phyloP scores from a whole-genome alignment of 257 asterid species.

The Forsythia suspensa region DNA sequence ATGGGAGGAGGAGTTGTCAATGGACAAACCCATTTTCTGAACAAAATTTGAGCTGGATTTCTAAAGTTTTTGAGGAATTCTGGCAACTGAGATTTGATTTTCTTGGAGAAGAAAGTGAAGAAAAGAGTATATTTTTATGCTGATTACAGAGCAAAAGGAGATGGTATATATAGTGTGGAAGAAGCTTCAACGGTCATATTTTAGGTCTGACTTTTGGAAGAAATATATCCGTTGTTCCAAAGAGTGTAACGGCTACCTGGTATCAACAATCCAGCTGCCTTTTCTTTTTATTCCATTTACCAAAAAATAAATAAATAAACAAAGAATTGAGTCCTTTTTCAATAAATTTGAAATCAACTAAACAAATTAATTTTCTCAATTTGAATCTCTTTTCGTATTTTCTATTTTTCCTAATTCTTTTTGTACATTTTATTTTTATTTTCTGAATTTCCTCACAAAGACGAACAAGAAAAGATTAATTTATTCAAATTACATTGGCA shows the following conservation, averaged over 20 bases:
- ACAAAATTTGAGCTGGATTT: not conserved
- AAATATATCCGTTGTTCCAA: slow-evolving; percentile 35
- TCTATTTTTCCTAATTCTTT: too few species aligned
- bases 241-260: slow-evolving; percentile 30
- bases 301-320: too few species aligned
- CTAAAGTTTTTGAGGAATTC: not conserved
- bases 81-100: not conserved
- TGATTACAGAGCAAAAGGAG: slow-evolving; percentile 11
- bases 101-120: not conserved
- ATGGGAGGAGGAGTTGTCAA: not conserved
- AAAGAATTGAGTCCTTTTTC: too few species aligned
- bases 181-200: slow-evolving; percentile 37
- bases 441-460: not conserved
- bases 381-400: not conserved
- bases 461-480: not conserved
- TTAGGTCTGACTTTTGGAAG: slow-evolving; percentile 5
- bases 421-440: too few species aligned
- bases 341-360: not conserved
- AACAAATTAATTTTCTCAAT: too few species aligned
- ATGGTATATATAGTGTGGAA: not conserved
- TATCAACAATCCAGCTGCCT: not conserved
- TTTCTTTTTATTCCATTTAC: not conserved
- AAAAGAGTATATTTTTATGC: not conserved
- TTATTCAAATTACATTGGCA: too few species aligned
- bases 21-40: not conserved